Base-by-base conservation (phyloP, 805 yeast genomes). In the Starmerella apis region DNA sequence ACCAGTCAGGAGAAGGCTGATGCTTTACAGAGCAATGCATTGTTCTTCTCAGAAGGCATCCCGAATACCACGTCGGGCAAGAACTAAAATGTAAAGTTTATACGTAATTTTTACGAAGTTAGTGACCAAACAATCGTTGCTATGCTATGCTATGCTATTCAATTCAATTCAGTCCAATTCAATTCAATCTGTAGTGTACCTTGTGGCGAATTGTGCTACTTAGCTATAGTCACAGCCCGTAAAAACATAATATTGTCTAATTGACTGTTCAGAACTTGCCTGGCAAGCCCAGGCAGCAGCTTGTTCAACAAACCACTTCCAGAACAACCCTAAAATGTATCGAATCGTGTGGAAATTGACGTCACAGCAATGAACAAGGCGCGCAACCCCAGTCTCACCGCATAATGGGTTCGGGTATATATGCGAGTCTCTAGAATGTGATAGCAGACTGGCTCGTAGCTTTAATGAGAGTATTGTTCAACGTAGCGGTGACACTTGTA, bases 31-130 rank as follows among this genome's bases (percentile, higher is more conserved):
- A 20, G 33, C 14, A 50, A 50, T 39, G 50, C 56, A 19, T 44
- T 52, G 7, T 52, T 30, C 38, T 52, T 52, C 49, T 23, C 51
- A 11, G 48, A 46, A 3, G 56, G 48, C 14, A 47, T 52, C 22
- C 56, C 56, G 18, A 19, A 31, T 7, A 52, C 55, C 2, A 49
- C 55, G 7, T 25, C 35, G 37, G 48, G 48, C 23, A 46, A 22
- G 25, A 18, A 43, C 25, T 35, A 28, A 41, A 19, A 24, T 4
- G 25, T 9, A 9, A 13, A 13, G 16, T 37, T 18, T 23, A 6
- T 38, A 38, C 30, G 30, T 38, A 38, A 9, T 19, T 18, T 11
- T 37, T 38, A 38, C 30, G 43, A 38, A 23, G 30, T 24, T 36
- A 20, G 16, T 36, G 39, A 36, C 16, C 25, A 36, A 4, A n/a